phyloP scores from a whole-genome alignment of 2,329 filamentous ascomycete genomes.

The Kalmusia sp. region DNA sequence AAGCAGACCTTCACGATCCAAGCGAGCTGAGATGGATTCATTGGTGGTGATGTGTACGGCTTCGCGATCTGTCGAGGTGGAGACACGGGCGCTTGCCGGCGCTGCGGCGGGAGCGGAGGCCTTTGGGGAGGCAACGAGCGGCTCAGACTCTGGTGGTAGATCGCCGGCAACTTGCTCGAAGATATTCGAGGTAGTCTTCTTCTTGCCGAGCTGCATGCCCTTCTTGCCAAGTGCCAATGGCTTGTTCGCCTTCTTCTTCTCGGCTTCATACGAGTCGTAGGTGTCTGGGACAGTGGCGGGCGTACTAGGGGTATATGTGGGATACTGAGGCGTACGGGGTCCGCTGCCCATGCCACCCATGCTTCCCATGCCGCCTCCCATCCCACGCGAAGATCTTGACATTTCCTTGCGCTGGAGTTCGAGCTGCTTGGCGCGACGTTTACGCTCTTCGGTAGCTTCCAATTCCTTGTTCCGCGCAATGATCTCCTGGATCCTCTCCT shows the following conservation, averaged over 20 bases:
- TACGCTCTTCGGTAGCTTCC: constrained; percentile 96
- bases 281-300: constrained; percentile 78
- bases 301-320: constrained; percentile 83
- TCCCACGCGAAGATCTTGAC: constrained; percentile 72
- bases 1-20: constrained; percentile 86
- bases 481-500: constrained; percentile 93
- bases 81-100: constrained; percentile 62
- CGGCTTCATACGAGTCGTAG: constrained; percentile 93
- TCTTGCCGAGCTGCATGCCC: constrained; percentile 99
- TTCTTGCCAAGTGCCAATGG: constrained; percentile 88
- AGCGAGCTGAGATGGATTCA: constrained; percentile 87
- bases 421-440: constrained; percentile 97
- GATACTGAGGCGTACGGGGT: constrained; percentile 80
- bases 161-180: constrained; percentile 95
- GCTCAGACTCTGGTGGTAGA: constrained; percentile 85
- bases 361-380: constrained; percentile 35
- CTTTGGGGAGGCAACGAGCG: constrained; percentile 70
- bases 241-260: constrained; percentile 90
- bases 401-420: constrained; percentile 99
- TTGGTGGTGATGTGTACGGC: constrained; percentile 87
- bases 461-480: constrained; percentile 88
- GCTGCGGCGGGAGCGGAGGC: constrained; percentile 60
- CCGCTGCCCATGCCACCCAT: constrained; percentile 38
- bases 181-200: constrained; percentile 96
- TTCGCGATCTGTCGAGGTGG: constrained; percentile 77